A percentile compares a stretch with the other conserved stretches of the same genome.
phyloP scores from a whole-genome alignment of 352 stramenopile genomes.

The Chrysophaeum taylorii region DNA sequence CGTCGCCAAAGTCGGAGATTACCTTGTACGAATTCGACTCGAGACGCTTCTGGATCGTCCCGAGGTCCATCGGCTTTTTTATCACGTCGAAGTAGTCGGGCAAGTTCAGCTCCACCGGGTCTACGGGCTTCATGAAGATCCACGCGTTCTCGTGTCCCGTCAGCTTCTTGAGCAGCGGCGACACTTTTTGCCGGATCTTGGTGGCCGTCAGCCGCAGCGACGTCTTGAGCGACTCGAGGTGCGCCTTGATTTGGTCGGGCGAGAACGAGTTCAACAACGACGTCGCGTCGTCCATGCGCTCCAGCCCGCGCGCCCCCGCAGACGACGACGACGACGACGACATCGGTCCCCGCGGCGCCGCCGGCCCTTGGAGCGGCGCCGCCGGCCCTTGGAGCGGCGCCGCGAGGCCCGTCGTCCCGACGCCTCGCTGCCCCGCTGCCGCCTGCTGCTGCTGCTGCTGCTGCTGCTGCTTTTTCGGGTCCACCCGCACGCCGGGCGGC shows the following conservation, averaged over 20 bases:
- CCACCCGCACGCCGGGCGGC: too few relatives aligned
- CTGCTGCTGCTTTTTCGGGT: conserved; percentile 31
- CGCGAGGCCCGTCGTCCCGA: not conserved
- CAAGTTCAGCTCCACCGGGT: conserved; percentile 87
- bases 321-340: too few relatives aligned
- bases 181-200: conserved; percentile 77
- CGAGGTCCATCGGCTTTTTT: conserved; percentile 96
- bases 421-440: too few relatives aligned
- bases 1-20: conserved; percentile 59
- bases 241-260: conserved; percentile 79
- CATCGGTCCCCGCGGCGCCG: too few relatives aligned
- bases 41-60: conserved; percentile 90
- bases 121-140: conserved; percentile 92
- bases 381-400: not conserved
- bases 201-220: conserved; percentile 57
- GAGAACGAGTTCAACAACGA: conserved; percentile 71
- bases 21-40: conserved; percentile 84
- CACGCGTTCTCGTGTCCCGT: conserved; percentile 91
- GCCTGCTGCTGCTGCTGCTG: conserved; percentile 14
- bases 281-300: conserved; percentile 26
- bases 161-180: conserved; percentile 78
- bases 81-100: conserved; percentile 99
- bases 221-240: conserved; percentile 80
- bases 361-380: not conserved
- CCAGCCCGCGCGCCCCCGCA: not conserved